A percentile compares a stretch with the other conserved stretches of the same genome.
Conservation (phyloP, 2,329 filamentous ascomycete species). For the Lachnellula arida region DNA sequence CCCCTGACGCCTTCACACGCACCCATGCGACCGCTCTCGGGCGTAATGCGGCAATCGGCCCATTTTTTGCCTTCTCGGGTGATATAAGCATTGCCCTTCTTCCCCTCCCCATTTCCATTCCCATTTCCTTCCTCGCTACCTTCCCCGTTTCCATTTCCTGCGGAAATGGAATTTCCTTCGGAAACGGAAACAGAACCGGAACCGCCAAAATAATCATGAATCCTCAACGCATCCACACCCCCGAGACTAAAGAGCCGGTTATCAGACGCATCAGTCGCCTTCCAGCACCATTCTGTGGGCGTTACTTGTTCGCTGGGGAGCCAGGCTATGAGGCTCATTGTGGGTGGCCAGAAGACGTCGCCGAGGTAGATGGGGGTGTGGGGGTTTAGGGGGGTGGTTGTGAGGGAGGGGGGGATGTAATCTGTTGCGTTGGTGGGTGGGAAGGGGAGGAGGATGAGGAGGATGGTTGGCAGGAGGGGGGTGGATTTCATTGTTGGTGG, state of each 20-base stretch:
- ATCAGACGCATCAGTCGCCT: conserved; percentile 15
- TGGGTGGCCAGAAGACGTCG: conserved; percentile 27
- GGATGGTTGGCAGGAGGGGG: not conserved
- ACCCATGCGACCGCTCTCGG: conserved; percentile 21
- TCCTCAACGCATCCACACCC: conserved; percentile 17
- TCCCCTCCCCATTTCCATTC: too few relatives aligned
- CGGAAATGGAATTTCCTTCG: too few relatives aligned
- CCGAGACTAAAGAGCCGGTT: conserved; percentile 20
- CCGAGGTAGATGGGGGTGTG: conserved; percentile 27
- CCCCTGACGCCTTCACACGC: conserved; percentile 17
- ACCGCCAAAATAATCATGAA: conserved; percentile 22
- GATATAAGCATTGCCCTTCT: conserved; percentile 17
- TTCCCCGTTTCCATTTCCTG: too few relatives aligned
- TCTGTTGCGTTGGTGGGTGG: conserved; percentile 3
- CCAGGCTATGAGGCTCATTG: conserved; percentile 28
- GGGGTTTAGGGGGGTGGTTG: conserved; percentile 9
- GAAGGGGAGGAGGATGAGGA: not conserved
- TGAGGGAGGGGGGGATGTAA: not conserved
- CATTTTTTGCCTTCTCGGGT: conserved; percentile 20
- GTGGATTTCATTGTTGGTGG: conserved; percentile 16
- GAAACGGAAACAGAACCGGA: too few relatives aligned
- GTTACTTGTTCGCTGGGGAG: conserved; percentile 14
- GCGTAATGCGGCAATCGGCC: conserved; percentile 25
- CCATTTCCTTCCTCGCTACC: not conserved
- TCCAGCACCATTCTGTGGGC: conserved; percentile 24